phyloP scores from a whole-genome alignment of 202 grass and related monocot genomes.

The Carex sylvatica region DNA sequence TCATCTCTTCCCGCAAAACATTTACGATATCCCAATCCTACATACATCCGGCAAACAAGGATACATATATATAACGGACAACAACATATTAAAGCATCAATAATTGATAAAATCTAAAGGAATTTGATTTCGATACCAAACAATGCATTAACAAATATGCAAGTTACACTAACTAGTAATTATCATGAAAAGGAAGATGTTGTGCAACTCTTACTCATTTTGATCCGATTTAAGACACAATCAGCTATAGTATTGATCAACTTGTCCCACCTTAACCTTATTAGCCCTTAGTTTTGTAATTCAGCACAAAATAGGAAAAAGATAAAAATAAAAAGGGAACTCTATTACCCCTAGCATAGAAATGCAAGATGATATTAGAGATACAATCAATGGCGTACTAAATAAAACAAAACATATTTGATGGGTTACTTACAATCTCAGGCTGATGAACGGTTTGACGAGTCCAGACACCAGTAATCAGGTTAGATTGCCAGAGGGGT shows the following conservation, averaged over 20 bases:
- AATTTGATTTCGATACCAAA: neutral
- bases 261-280: neutral
- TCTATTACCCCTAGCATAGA: neutral
- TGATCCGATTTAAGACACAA: neutral
- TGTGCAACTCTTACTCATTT: neutral
- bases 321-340: neutral
- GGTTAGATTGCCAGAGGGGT: constrained; percentile 38
- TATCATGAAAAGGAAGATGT: neutral
- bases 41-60: neutral
- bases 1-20: constrained; percentile 67
- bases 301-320: neutral
- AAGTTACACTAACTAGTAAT: neutral
- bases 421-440: constrained; percentile 50
- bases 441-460: constrained; percentile 38
- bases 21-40: constrained; percentile 85
- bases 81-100: constrained; percentile 6
- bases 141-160: neutral
- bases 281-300: neutral
- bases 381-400: neutral
- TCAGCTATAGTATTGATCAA: neutral
- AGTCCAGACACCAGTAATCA: constrained; percentile 42
- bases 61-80: constrained; percentile 6
- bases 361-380: neutral
- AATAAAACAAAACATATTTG: neutral
- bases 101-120: neutral